Base-by-base conservation (phyloP, 2,329 filamentous ascomycete species). In the Podosphaera aphanis region DNA sequence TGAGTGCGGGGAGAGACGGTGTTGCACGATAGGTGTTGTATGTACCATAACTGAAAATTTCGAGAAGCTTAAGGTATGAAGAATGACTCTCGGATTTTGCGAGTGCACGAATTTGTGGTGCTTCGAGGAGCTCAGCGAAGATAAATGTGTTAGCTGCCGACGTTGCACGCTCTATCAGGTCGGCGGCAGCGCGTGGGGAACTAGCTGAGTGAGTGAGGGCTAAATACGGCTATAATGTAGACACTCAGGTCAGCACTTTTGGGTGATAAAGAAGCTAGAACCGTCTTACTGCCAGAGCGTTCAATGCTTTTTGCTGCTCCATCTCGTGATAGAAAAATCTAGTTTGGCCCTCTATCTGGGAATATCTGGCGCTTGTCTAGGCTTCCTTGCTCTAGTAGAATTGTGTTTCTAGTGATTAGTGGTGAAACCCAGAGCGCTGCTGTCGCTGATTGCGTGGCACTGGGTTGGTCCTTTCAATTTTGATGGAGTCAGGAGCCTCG, bases 21-120 rank as follows among this genome's bases (percentile, higher is more conserved):
- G 62, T 59, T n/a, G 56, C 51, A 19, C 53, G 57, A 66, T 93
- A 94, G 54, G 79, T 73, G 49, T 72, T 66, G 67, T 84, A 94
- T 49, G 84, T 93, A 49, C 88, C 90, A 69, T 90, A 84, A 48
- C 85, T 83, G 63, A 98, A 98, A 56, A 92, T 78, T 62, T 86
- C 72, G 39, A 98, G 77, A 13, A 93, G 70, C 1, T 67, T 73
- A 44, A 90, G 68, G 62, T 83, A 64, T 2, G 65, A 54, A 1
- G 68, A 64, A 55, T 79, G 73, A 43, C 92, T 79, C 31, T 69
- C 59, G n/a, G 52, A 74, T 60, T 35, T 67, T 35, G 67, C 62
- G 39, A 95, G 75, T 11, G 73, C 70, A 62, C 90, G 81, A 53
- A 95, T 77, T 55, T 83, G 76, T 0, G 82, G 75, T 1, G 77